Evolutionary conservation across 1,139 yeast genomes (phyloP).

Genomic region (Spencermartinsiella ligniputridi): DNA sequence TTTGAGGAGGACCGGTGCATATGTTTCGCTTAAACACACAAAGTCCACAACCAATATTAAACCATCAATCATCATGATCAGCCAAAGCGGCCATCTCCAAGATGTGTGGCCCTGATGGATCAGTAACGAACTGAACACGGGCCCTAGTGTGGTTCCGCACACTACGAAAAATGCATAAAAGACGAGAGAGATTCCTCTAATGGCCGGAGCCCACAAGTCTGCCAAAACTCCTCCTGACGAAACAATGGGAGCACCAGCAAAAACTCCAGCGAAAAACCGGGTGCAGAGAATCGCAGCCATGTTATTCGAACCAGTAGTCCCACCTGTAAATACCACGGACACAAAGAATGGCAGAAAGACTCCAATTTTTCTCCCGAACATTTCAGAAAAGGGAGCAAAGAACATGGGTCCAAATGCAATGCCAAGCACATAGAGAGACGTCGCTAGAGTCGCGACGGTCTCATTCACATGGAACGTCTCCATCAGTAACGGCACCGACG

Average conservation of each 20-base stretch:
- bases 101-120: constrained; percentile 45
- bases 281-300: constrained; percentile 60
- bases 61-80: constrained; percentile 62
- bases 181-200: constrained; percentile 71
- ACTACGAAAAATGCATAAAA: constrained; percentile 66
- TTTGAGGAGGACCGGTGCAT: constrained; percentile 60
- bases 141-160: constrained; percentile 71
- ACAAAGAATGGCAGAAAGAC: constrained; percentile 58
- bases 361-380: constrained; percentile 68
- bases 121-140: constrained; percentile 62
- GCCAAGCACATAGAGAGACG: constrained; percentile 68
- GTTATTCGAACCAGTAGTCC: constrained; percentile 36
- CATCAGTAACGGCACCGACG: constrained; percentile 46
- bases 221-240: constrained; percentile 78
- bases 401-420: constrained; percentile 73
- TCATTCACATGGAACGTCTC: constrained; percentile 47
- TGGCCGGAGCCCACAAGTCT: constrained; percentile 56
- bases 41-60: constrained; percentile 46
- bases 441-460: constrained; percentile 60
- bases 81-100: constrained; percentile 60
- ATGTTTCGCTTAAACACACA: constrained; percentile 63
- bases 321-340: constrained; percentile 37
- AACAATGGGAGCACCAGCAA: constrained; percentile 68
- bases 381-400: constrained; percentile 77
- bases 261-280: constrained; percentile 68